Evolutionary conservation across 306 rosid species (phyloP), one percentile per base, ranked within the genome.

Genomic region (Senna tora): DNA sequence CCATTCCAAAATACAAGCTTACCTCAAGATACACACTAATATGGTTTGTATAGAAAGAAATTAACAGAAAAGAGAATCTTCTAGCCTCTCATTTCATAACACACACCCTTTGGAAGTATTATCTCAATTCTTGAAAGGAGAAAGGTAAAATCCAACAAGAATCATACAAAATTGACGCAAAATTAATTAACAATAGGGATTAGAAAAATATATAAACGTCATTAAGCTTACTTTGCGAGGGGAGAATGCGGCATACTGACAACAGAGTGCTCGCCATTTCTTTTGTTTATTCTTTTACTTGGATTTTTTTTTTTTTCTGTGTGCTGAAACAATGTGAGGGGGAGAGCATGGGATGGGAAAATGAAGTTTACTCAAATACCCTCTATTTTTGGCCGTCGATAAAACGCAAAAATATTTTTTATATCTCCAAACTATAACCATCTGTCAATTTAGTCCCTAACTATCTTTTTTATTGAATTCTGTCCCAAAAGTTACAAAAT

Each of bases 181-280:
- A 68, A 69, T 4, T 19, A n/a, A 65, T 19, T 20, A 71, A 67
- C 53, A 33, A 45, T 2, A 52, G 34, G 49, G 38, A 38, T 13
- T 30, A 25, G 64, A 85, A 74, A n/a, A 13, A 10, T 62, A n/a
- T 12, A 6, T 54, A 21, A 30, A 45, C 57, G 66, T 16, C 59
- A 65, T 43, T 17, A 36, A n/a, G 72, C 88, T 73, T 85, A 94
- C 97, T 85, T 46, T 60, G 92, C 19, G 60, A 79, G 67, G 88
- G 80, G 74, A 86, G 77, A 83, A 81, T 68, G 30, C 56, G 71
- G 76, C 87, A 84, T 67, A 79, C 69, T 54, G 88, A 79, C 81
- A 91, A 69, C 81, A 87, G 82, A 83, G 90, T 42, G 83, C 84
- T 80, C 11, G 87, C 94, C 97, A 91, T 91, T 80, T 72, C 55